Evolutionary conservation across 352 stramenopile species (phyloP), one percentile per base, ranked within the genome.

Genomic region (Pythium sp.): DNA sequence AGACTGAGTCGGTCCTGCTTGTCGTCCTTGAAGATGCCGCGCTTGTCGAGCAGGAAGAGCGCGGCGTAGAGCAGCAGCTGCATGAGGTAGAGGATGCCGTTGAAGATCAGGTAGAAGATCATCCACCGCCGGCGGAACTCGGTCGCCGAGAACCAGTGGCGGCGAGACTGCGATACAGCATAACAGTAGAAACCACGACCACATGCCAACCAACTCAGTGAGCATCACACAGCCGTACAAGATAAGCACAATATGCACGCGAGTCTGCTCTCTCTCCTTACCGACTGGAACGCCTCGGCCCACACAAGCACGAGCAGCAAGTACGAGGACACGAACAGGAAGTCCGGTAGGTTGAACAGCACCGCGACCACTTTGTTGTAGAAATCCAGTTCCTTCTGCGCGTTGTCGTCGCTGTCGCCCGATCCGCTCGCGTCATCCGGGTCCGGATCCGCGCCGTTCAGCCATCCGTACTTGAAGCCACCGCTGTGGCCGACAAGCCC

Each of bases 281-380:
- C 86, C 76, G 89, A 94, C 65, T 97, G 84, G 69, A 96, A 97
- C 32, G 87, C 80, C 71, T 98, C 92, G 0, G 91, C 90, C 89
- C 90, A 97, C 22, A 98, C 87, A 22, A 98, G 70, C 53, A 96
- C 88, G n/a, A 98, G 74, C 64, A 98, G 72, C 55, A 96, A 73
- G 71, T 97, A 98, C 7, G 89, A 95, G 56, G 88, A 96, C 51
- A 98, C 86, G 60, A 95, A 96, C 20, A 96, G 76, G 66, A 96
- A 98, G 68, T 98, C 92, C n/a, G 92, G 92, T 57, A 98, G 67
- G 64, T 98, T 95, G 76, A 98, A 98, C 6, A 98, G 81, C 72
- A 97, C 87, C 5, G 87, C 87, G 56, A 95, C 87, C 26, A 95
- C 87, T 71, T 95, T 94, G 82, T 95, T 95, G 84, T 95, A 95